Percentiles rank a stretch among this genome's conserved stretches.
phyloP scores from a whole-genome alignment of 2,329 filamentous ascomycete species.

The Calonectria multiphialidica region DNA sequence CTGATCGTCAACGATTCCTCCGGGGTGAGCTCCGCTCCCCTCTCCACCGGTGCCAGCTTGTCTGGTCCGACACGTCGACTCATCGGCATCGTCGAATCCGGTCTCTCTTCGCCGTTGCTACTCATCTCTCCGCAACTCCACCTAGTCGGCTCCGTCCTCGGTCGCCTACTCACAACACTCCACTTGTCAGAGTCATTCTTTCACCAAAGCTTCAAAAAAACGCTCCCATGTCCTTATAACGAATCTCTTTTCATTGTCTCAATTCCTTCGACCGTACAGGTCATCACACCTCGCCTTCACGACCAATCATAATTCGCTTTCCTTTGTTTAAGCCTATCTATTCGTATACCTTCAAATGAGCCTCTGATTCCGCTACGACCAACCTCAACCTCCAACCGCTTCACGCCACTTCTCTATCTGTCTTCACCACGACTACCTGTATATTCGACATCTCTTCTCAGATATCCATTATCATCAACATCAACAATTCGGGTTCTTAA shows the following conservation, averaged over 20 bases:
- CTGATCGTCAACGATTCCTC: conserved; percentile 38
- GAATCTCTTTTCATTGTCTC: conserved; percentile 51
- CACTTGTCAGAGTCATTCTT: conserved; percentile 46
- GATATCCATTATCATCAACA: conserved; percentile 32
- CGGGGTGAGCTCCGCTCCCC: conserved; percentile 48
- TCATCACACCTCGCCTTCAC: conserved; percentile 45
- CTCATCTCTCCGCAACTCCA: conserved; percentile 6
- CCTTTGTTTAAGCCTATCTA: conserved; percentile 50
- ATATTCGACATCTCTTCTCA: conserved; percentile 46
- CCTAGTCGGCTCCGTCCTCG: conserved; percentile 46
- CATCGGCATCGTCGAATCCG: conserved; percentile 45
- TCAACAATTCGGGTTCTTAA: conserved; percentile 27
- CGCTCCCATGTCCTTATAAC: conserved; percentile 60
- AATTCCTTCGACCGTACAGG: conserved; percentile 46
- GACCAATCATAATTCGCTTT: conserved; percentile 50
- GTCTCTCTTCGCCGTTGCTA: conserved; percentile 20
- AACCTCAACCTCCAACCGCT: conserved; percentile 39
- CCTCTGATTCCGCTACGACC: conserved; percentile 54
- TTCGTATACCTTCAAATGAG: conserved; percentile 54
- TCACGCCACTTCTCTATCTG: conserved; percentile 39
- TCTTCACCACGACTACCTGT: conserved; percentile 46
- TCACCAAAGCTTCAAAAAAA: conserved; percentile 44
- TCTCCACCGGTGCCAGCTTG: conserved; percentile 42
- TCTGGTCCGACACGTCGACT: conserved; percentile 46
- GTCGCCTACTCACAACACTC: conserved; percentile 36